Conservation (phyloP, 345 rosid genomes). For the Jatropha curcas region DNA sequence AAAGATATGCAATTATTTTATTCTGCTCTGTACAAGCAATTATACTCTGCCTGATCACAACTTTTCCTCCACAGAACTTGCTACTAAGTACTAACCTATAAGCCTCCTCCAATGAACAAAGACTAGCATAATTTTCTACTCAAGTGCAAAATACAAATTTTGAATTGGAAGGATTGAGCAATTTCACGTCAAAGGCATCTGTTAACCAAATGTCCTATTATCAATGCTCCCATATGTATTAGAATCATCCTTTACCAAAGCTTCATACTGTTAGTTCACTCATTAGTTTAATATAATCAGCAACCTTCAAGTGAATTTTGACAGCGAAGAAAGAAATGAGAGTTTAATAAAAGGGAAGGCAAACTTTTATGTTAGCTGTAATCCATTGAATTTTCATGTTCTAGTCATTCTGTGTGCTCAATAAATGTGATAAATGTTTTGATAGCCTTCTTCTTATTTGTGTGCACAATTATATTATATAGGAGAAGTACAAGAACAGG, state of each 20-base stretch:
- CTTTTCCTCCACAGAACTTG: no score
- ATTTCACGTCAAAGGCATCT: background rate
- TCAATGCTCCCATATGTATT: background rate
- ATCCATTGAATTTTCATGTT: background rate
- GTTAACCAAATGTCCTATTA: background rate
- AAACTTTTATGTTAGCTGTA: no score
- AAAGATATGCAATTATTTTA: no score
- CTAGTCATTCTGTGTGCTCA: no score
- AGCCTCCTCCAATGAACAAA: no score
- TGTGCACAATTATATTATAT: background rate
- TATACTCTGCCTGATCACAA: no score
- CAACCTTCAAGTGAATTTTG: background rate
- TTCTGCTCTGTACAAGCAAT: no score
- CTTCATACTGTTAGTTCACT: no score
- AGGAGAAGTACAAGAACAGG: constrained; percentile 92
- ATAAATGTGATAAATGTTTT: background rate
- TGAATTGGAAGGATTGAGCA: background rate
- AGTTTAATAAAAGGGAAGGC: background rate
- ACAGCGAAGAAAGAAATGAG: no score
- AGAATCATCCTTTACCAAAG: no score
- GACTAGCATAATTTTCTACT: background rate
- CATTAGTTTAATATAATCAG: background rate
- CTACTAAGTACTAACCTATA: no score
- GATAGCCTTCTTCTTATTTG: background rate
- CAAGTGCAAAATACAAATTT: background rate